Evolutionary conservation across 768 basidiomycete species (phyloP), one percentile per base, ranked within the genome.

Genomic region (Podaxis sp.): DNA sequence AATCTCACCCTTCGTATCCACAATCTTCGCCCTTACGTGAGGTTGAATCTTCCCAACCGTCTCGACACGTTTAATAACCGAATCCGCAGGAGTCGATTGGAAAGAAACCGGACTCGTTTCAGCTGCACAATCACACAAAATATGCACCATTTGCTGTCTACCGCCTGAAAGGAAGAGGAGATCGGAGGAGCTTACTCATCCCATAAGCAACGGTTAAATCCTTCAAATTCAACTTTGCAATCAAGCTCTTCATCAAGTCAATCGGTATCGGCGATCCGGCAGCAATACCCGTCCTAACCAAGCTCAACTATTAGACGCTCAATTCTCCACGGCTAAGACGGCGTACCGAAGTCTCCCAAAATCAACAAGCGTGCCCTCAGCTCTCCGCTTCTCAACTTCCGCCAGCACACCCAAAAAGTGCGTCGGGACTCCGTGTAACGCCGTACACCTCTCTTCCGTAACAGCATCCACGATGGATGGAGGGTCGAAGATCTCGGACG

Each of bases 31-130:
- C 66, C 78, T 85, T 56, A 89, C 88, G 66, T 93, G 91, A 0
- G 90, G 91, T 38, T 83, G 84, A 18, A 89, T 78, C 67, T 77
- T 85, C 4, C 91, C 91, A 10, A 93, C 91, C 0, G 91, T 93
- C 69, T 93, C 91, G 3, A 90, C 86, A 1, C 91, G 87, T 68
- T 90, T 90, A 52, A 79, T 73, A 25, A 93, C 70, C 0, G 89
- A 81, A 68, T 93, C 91, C 1, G 74, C 77, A 0, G 85, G 80
- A 2, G 81, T 85, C 0, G 90, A 87, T 72, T 93, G 91, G 74
- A 93, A 93, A 0, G 91, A 88, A 0, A 93, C 91, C 0, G 91
- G 91, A 63, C 91, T 88, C 6, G 89, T 91, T 70, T 91, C 90
- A 50, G 90, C 90, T 91, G 27, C 10, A 61, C 55, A 55, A 5